Base-by-base conservation (phyloP, 805 yeast species). In the Saturnispora hagleri region DNA sequence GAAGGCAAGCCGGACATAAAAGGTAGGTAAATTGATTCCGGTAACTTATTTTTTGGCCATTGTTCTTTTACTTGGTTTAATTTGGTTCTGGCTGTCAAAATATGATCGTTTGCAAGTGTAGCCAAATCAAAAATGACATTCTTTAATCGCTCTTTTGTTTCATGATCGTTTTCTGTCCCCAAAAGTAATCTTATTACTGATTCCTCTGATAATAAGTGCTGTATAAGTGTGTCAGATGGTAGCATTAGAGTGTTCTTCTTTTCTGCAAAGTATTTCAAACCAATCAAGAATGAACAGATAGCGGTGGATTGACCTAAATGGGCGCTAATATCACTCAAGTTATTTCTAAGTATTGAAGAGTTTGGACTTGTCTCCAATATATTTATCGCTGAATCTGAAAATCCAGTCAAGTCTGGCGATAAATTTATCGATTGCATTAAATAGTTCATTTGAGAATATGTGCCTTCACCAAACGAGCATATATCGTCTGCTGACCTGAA, bases 281-380 rank as follows among this genome's bases (percentile, higher is more conserved):
- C 86, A 48, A 84, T 68, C 13, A 88, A 71, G 65, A 79, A 72
- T 2, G 84, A 74, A 1, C 88, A 81, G 12, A 88, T 72, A 0
- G 89, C 82, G 0, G 84, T 77, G 1, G 93, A 86, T 64, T 88
- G 95, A 6, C 96, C 96, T 38, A 88, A 67, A 66, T 87, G 95
- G 0, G 95, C 93, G 10, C 81, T 76, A 9, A 83, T 75, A 54
- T 84, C 87, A 34, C 80, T 73, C 8, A 80, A 67, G 5, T 63
- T 57, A 17, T 65, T 65, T 42, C 62, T 53, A 15, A 63, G 43
- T 8, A 47, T 47, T 4, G 24, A 38, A 18, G 42, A 38, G 7
- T 51, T 51, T 53, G 75, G 78, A 43, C 80, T 73, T 24, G 66
- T 61, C 53, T 77, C 80, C 34, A 84, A 63, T 33, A 80, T 60